Base-by-base conservation (phyloP, 306 rosid genomes). In the Inga laurina region DNA sequence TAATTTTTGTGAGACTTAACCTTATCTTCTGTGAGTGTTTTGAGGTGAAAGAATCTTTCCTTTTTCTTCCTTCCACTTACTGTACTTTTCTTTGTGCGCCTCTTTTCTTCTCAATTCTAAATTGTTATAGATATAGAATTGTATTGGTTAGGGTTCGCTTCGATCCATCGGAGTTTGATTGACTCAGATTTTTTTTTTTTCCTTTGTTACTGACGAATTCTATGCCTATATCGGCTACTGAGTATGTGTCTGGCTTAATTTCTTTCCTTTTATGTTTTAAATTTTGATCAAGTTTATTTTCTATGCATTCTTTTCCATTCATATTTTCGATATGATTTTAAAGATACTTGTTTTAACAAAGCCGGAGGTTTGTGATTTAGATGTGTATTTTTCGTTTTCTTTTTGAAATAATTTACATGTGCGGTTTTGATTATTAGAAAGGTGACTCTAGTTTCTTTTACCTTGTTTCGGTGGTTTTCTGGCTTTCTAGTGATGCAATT, bases 31-130 rank as follows among this genome's bases (percentile, higher is more conserved):
- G 8, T 44, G 21, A 2, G 37, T n/a, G 52, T 52, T 10, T 75
- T 10, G 18, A 75, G 67, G 48, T 75, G 18, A 5, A 75, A 75
- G 11, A 52, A 52, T 52, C 32, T 19, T 19, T 51, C 22, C 8
- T 8, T 51, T 34, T 15, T 34, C 16, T 32, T 32, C 7, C 8
- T 51, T 49, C 44, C 8, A 4, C 0, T 46, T 70, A 5, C 52
- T 10, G 13, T 24, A 8, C 5, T 24, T 24, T 61, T 10, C 67
- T 21, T 73, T 74, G 19, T 34, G 62, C 11, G 78, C 88, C 37
- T 93, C 87, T 41, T 39, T 89, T 82, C 83, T 80, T 81, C 73
- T 76, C 46, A 76, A 39, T 41, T 74, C 34, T 10, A 13, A 9
- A 10, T 75, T 61, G 27, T 56, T 19, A 76, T 86, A 78, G 77